Conservation (phyloP, 2,329 filamentous ascomycete species). For the Aspergillus brunneoviolaceus region DNA sequence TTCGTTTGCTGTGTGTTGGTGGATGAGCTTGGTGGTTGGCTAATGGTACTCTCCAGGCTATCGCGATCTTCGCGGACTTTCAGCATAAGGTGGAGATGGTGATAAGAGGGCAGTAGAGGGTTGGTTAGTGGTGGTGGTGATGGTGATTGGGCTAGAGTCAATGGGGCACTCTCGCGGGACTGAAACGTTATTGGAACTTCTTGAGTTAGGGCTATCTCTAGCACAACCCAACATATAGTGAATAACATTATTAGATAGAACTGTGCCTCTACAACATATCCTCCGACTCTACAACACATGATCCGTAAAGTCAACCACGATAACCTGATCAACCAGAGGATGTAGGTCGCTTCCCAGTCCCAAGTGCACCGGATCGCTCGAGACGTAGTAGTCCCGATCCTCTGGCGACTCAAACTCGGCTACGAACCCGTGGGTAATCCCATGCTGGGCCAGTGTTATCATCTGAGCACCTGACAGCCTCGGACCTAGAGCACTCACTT, state of each 20-base stretch:
- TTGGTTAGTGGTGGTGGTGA: too few species aligned
- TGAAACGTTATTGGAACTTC: too few species aligned
- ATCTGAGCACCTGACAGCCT: too few species aligned
- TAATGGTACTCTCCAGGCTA: background rate
- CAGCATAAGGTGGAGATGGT: background rate
- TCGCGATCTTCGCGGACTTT: background rate
- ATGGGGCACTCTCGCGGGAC: too few species aligned
- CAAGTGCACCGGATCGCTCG: background rate
- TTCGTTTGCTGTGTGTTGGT: background rate
- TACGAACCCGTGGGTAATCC: slow-evolving; percentile 1
- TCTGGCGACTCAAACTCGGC: background rate
- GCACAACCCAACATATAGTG: too few species aligned
- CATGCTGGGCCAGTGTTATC: background rate
- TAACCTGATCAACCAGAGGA: background rate
- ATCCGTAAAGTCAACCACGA: slow-evolving; percentile 7
- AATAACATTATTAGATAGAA: too few species aligned
- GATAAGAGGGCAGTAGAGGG: background rate
- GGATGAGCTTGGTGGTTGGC: background rate
- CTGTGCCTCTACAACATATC: too few species aligned
- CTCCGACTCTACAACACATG: background rate
- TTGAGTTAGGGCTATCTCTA: too few species aligned
- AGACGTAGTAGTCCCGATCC: slow-evolving; percentile 3
- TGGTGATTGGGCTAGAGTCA: too few species aligned
- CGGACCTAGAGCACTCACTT: background rate
- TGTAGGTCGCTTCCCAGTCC: background rate